Base-by-base conservation (phyloP, 208 protist genomes). In the Acanthamoeba royreba region DNA sequence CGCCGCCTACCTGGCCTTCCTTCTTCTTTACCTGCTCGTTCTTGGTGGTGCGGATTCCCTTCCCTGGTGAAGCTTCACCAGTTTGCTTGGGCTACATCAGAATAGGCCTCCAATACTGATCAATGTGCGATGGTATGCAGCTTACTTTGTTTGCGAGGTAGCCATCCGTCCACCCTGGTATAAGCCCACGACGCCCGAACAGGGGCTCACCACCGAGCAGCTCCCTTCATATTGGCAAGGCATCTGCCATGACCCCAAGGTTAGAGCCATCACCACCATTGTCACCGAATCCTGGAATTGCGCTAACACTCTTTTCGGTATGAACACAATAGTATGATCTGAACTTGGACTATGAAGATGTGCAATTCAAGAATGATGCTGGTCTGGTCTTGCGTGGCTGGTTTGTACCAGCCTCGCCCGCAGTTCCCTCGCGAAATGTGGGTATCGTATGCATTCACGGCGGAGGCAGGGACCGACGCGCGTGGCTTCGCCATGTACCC, bases 391-490 rank as follows among this genome's bases (percentile, higher is more conserved):
- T 98, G 35, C 95, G 97, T 45, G 98, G 98, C 15, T 98, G 98
- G 97, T 98, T 98, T 91, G 97, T 98, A 28, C 97, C 97, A 0
- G 95, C 97, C 7, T 9, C 58, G 25, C 22, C 13, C 13, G 58
- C 58, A n/a, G 19, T 13, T 11, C 28, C 58, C 13, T 13, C 13
- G 19, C 13, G 69, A 7, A 94, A 95, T 31, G 95, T 97, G 92
- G 97, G 98, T 87, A 95, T 98, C 35, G 97, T 98, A n/a, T 94
- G 98, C 4, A 97, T 98, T 11, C 98, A 98, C 92, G 98, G 98
- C 74, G 98, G 97, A 17, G 98, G 98, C n/a, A 96, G 98, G 43
- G 98, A 98, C 92, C 94, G 98, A 1, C 96, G 98, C 19, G 95
- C 98, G n/a, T 98, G 97, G 97, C 95, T 98, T 53, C 97, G 98